Conservation (phyloP, 768 basidiomycete species). For the Suillus luteus region DNA sequence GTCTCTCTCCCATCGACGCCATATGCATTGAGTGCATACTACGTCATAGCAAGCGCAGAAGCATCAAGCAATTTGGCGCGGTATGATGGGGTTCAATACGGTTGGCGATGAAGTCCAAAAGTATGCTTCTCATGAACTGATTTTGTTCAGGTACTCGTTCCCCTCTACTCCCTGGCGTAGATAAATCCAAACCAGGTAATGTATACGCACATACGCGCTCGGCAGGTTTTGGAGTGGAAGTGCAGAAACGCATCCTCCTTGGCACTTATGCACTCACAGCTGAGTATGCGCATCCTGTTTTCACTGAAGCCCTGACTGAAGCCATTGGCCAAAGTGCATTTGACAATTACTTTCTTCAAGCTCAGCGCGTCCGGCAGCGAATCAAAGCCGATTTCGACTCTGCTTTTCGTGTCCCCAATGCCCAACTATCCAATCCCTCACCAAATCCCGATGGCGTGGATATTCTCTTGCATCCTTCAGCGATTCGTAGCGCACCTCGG, state of each 20-base stretch:
- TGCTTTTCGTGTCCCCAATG: slow-evolving; percentile 64
- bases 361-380: slow-evolving; percentile 73
- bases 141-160: slow-evolving; percentile 50
- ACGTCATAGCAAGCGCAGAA: slow-evolving; percentile 93
- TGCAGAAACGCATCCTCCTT: slow-evolving; percentile 81
- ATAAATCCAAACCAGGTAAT: slow-evolving; percentile 50
- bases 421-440: slow-evolving; percentile 25
- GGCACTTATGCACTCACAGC: slow-evolving; percentile 92
- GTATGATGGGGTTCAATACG: slow-evolving; percentile 88
- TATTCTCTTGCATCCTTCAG: slow-evolving; percentile 82
- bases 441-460: slow-evolving; percentile 54
- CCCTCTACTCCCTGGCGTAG: slow-evolving; percentile 41
- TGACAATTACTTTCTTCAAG: slow-evolving; percentile 96
- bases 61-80: slow-evolving; percentile 90
- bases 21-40: slow-evolving; percentile 90
- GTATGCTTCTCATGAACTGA: neutral
- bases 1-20: slow-evolving; percentile 70
- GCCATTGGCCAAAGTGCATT: slow-evolving; percentile 65
- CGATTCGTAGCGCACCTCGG: slow-evolving; percentile 80
- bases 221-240: slow-evolving; percentile 79
- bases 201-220: slow-evolving; percentile 71
- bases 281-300: slow-evolving; percentile 58
- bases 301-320: neutral
- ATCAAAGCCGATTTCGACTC: slow-evolving; percentile 74
- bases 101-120: slow-evolving; percentile 38